Evolutionary conservation across 1,284 basidiomycete species (phyloP).

Genomic region (Trametes pubescens): DNA sequence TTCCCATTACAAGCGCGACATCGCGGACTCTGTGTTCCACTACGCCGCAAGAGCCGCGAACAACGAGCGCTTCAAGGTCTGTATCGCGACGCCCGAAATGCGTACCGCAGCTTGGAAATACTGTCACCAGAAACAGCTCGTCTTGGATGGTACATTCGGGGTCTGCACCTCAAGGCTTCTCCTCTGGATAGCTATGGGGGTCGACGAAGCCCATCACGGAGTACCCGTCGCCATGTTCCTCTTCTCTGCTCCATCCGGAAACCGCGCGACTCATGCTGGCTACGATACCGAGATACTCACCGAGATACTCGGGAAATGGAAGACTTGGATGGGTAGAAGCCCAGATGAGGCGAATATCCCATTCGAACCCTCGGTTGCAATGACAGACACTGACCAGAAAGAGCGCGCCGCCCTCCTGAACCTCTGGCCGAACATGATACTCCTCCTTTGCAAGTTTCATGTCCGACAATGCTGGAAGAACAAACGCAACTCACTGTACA

Average conservation of each 20-base stretch:
- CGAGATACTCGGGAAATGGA: constrained; percentile 35
- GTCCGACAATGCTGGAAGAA: constrained; percentile 50
- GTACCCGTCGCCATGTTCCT: constrained; percentile 47
- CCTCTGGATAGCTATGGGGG: constrained; percentile 47
- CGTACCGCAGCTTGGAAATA: constrained; percentile 45
- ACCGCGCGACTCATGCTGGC: constrained; percentile 41
- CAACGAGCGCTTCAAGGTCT: constrained; percentile 39
- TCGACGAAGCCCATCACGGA: constrained; percentile 41
- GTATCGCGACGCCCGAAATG: constrained; percentile 46
- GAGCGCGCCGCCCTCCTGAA: constrained; percentile 44
- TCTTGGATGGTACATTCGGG: constrained; percentile 51
- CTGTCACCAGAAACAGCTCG: constrained; percentile 42
- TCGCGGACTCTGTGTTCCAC: constrained; percentile 39
- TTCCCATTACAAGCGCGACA: constrained; percentile 32
- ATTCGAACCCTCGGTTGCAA: constrained; percentile 43
- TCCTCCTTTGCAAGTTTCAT: constrained; percentile 52
- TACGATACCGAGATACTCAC: constrained; percentile 45
- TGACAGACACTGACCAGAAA: constrained; percentile 50
- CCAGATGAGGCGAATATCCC: neutral
- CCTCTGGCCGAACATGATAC: constrained; percentile 41
- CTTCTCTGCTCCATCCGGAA: constrained; percentile 47
- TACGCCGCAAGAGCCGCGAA: constrained; percentile 33
- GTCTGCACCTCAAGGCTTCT: constrained; percentile 44
- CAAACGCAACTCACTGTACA: constrained; percentile 32
- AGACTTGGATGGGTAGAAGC: constrained; percentile 33